Conservation (phyloP, 2,329 filamentous ascomycete species). For the Trichoderma koningiopsis region DNA sequence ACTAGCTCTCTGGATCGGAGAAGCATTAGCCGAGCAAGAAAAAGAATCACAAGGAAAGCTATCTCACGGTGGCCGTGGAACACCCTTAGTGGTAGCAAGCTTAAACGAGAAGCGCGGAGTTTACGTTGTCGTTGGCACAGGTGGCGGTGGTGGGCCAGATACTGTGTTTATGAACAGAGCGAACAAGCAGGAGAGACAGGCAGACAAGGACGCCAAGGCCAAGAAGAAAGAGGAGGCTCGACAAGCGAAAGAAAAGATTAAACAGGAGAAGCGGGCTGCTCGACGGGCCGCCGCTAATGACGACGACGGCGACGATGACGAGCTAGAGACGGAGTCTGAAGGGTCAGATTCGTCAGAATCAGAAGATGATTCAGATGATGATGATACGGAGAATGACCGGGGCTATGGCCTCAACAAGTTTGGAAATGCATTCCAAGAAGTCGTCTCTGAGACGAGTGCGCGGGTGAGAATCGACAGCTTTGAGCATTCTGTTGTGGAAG, state of each 20-base stretch:
- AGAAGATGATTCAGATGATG: conserved; percentile 54
- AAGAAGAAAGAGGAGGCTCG: conserved; percentile 62
- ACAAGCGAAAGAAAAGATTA: conserved; percentile 59
- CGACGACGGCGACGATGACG: conserved; percentile 52
- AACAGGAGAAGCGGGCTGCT: conserved; percentile 63
- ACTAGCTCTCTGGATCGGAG: conserved; percentile 89
- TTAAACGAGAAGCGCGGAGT: conserved; percentile 84
- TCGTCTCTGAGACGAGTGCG: conserved; percentile 87
- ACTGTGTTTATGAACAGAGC: conserved; percentile 69
- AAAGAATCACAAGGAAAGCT: conserved; percentile 71
- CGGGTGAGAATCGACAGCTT: conserved; percentile 93
- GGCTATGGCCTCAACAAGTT: conserved; percentile 85
- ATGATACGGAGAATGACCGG: conserved; percentile 56
- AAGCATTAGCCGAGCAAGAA: conserved; percentile 89
- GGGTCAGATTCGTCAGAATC: conserved; percentile 45
- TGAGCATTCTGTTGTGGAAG: conserved; percentile 95
- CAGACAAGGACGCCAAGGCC: conserved; percentile 64
- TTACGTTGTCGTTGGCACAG: conserved; percentile 91
- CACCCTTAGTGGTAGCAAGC: conserved; percentile 86
- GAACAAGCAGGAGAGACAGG: conserved; percentile 62
- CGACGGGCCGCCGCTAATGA: conserved; percentile 48
- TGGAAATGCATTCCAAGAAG: conserved; percentile 92
- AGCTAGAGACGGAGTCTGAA: conserved; percentile 49
- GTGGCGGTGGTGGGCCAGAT: conserved; percentile 78
- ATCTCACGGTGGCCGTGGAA: conserved; percentile 69